Percentiles rank a stretch among this genome's conserved stretches.
These are phyloP conservation scores for Solanum megistacrolobum DNA, from an alignment of 257 asterid genomes.

Conservation along the genomic window DNA sequence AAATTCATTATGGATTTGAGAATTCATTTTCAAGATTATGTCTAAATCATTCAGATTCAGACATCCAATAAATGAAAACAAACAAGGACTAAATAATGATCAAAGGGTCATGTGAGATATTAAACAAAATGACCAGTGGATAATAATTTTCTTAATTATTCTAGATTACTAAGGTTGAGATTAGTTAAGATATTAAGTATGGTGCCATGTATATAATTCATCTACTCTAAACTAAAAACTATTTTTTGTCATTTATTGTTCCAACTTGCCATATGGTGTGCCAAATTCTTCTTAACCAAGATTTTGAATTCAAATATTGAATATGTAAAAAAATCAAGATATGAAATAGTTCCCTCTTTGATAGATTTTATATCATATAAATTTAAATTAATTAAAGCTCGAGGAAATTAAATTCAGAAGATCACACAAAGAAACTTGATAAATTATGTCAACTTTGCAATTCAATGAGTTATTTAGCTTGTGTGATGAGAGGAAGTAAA, in stretches of 20 bases:
- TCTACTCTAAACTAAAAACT: neutral
- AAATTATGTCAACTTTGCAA: too few relatives aligned
- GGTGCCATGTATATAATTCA: neutral
- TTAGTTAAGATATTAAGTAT: neutral
- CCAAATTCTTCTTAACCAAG: neutral
- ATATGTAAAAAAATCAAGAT: neutral
- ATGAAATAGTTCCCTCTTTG: neutral
- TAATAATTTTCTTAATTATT: too few relatives aligned
- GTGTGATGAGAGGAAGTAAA: neutral
- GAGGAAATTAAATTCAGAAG: neutral
- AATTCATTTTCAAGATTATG: too few relatives aligned
- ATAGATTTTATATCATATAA: too few relatives aligned
- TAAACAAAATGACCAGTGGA: neutral
- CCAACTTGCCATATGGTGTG: neutral
- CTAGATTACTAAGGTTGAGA: neutral
- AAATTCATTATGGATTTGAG: too few relatives aligned
- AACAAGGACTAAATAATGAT: neutral
- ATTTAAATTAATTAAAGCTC: too few relatives aligned
- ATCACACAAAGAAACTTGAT: neutral
- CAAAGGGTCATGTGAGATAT: neutral
- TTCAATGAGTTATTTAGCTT: neutral
- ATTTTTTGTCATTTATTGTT: neutral
- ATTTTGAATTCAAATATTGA: too few relatives aligned
- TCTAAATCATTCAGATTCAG: too few relatives aligned
- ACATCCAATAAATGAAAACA: too few relatives aligned